A percentile compares a stretch with the other conserved stretches of the same genome.
Conservation (phyloP, 2,329 filamentous ascomycete species). For the Coniochaeta hoffmannii region DNA sequence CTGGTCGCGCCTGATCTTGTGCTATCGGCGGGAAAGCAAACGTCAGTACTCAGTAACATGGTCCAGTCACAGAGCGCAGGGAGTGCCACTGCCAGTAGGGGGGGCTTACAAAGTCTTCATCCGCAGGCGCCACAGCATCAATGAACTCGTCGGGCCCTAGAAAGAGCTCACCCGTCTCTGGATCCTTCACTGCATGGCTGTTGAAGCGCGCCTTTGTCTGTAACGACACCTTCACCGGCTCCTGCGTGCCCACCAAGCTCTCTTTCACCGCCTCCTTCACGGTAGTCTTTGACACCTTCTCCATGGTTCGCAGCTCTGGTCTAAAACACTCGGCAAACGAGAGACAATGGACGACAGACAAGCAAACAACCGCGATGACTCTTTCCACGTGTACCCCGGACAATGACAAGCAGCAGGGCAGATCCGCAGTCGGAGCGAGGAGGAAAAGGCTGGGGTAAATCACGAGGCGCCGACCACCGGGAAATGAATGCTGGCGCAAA, state of each 20-base stretch:
- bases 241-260: slow-evolving; percentile 56
- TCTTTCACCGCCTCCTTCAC: slow-evolving; percentile 73
- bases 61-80: neutral
- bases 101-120: slow-evolving; percentile 81
- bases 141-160: slow-evolving; percentile 86
- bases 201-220: slow-evolving; percentile 72
- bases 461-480: neutral
- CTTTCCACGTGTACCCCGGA: neutral
- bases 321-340: neutral
- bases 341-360: neutral
- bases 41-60: slow-evolving; percentile 4
- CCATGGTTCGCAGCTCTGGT: slow-evolving; percentile 23
- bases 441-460: slow-evolving; percentile 1
- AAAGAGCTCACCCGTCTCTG: slow-evolving; percentile 66
- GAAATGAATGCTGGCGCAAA: slow-evolving; percentile 2
- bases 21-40: slow-evolving; percentile 44
- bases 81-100: slow-evolving; percentile 5
- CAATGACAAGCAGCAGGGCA: neutral
- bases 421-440: neutral
- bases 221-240: slow-evolving; percentile 57
- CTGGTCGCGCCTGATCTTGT: slow-evolving; percentile 95
- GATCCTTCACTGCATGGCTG: slow-evolving; percentile 67
- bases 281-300: slow-evolving; percentile 32
- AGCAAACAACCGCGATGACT: neutral
- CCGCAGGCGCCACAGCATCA: slow-evolving; percentile 75